Evolutionary conservation across 2,329 filamentous ascomycete genomes (phyloP).

Genomic region (Byssothecium circinans): DNA sequence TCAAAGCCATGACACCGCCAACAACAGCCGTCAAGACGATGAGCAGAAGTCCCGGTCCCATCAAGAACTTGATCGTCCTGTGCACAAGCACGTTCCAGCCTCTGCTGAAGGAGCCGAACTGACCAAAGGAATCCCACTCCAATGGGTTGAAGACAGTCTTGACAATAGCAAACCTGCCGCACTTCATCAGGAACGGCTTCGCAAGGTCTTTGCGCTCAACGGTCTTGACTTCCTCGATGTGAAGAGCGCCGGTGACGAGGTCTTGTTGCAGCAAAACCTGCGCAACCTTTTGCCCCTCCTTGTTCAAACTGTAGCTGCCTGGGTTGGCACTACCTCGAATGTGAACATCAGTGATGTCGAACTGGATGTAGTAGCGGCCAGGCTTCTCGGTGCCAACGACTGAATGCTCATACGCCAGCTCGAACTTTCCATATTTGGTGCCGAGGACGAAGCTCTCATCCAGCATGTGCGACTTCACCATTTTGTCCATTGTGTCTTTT

Average conservation of each 20-base stretch:
- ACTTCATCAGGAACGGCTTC: conserved; percentile 30
- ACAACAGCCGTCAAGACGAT: conserved; percentile 18
- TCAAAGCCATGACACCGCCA: conserved; percentile 15
- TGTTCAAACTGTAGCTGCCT: conserved; percentile 12
- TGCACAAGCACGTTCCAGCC: conserved; percentile 15
- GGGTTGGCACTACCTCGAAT: conserved; percentile 9
- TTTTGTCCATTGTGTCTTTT: conserved; percentile 12
- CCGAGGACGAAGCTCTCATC: conserved; percentile 11
- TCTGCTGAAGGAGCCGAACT: conserved; percentile 26
- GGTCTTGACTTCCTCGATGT: conserved; percentile 30
- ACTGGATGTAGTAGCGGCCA: conserved; percentile 26
- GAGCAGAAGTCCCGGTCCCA: conserved; percentile 15
- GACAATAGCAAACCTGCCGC: conserved; percentile 30
- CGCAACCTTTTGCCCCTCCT: conserved; percentile 25
- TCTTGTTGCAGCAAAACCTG: conserved; percentile 25
- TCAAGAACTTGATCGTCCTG: conserved; percentile 13
- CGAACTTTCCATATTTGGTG: conserved; percentile 18
- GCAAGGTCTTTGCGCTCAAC: conserved; percentile 20
- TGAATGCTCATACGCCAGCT: conserved; percentile 31
- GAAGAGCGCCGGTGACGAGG: conserved; percentile 6
- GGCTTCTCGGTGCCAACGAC: conserved; percentile 18
- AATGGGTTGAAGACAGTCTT: conserved; percentile 26
- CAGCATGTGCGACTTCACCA: conserved; percentile 11
- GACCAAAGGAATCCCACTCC: conserved; percentile 36
- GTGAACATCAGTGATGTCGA: conserved; percentile 29